These are phyloP conservation scores for Mycena filopes DNA, from an alignment of 768 basidiomycete genomes.

Conservation along the genomic window DNA sequence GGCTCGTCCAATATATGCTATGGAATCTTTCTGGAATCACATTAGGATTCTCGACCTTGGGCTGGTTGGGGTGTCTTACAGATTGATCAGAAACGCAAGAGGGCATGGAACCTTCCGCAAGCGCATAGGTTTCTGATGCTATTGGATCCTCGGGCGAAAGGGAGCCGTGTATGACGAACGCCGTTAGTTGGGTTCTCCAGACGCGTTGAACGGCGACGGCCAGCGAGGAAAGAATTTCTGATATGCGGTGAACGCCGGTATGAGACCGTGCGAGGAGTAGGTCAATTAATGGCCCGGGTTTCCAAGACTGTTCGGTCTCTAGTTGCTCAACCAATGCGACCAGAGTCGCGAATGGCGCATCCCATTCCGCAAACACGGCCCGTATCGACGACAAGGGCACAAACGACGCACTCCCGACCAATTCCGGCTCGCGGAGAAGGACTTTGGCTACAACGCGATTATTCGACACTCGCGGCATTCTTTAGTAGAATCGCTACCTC, in stretches of 20 bases:
- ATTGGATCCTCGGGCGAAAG: constrained; percentile 75
- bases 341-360: constrained; percentile 83
- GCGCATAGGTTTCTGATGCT: constrained; percentile 65
- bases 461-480: too few relatives aligned
- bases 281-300: constrained; percentile 84
- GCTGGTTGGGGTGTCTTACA: too few relatives aligned
- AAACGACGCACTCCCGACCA: constrained; percentile 84
- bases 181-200: constrained; percentile 86
- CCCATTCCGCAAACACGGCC: constrained; percentile 89
- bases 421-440: constrained; percentile 74
- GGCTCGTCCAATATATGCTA: constrained; percentile 88
- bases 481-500: too few relatives aligned
- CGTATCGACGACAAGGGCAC: constrained; percentile 88
- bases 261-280: constrained; percentile 76
- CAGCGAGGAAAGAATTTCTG: constrained; percentile 76
- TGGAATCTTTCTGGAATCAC: constrained; percentile 87
- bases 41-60: too few relatives aligned
- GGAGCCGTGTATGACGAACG: constrained; percentile 84
- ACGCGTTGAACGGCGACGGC: constrained; percentile 81
- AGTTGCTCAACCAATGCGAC: constrained; percentile 71
- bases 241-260: constrained; percentile 83
- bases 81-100: constrained; percentile 78
- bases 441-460: too few relatives aligned
- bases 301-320: constrained; percentile 66
- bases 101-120: constrained; percentile 77